A percentile compares a stretch with the other conserved stretches of the same genome.
phyloP scores from a whole-genome alignment of 164 flowering plant genomes.

The Stephania japonica region DNA sequence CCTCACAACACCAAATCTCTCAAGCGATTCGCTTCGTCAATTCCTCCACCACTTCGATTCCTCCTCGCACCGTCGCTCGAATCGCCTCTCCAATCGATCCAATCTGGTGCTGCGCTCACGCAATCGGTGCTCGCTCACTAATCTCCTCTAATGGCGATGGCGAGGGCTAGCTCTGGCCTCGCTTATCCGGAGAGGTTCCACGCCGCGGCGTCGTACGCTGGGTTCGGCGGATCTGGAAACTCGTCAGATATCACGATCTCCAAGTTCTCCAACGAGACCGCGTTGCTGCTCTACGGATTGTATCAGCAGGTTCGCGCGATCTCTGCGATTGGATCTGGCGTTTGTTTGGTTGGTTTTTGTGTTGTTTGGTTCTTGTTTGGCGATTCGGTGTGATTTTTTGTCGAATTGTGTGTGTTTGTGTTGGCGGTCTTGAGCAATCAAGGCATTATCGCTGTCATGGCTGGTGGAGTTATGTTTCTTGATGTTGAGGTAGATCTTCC shows the following conservation, averaged over 20 bases:
- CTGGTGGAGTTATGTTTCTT: not conserved
- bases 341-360: not conserved
- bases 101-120: too few species aligned
- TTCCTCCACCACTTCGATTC: not conserved
- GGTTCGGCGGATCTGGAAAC: constrained; percentile 70
- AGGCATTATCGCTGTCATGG: not conserved
- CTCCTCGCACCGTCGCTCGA: not conserved
- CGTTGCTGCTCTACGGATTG: constrained; percentile 78
- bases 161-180: constrained; percentile 78
- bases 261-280: constrained; percentile 66
- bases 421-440: not conserved
- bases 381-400: not conserved
- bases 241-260: constrained; percentile 44
- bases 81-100: not conserved
- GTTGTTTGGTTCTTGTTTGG: not conserved
- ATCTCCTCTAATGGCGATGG: constrained; percentile 47
- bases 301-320: constrained; percentile 63
- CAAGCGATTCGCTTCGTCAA: not conserved
- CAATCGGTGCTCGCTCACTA: not conserved
- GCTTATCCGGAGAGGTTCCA: constrained; percentile 91
- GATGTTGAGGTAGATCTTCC: constrained; percentile 18
- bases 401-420: not conserved
- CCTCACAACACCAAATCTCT: too few species aligned
- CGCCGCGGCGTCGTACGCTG: constrained; percentile 92
- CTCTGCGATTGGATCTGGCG: constrained; percentile 1